These are phyloP conservation scores for Ceratobasidium sp. DNA, from an alignment of 1,284 basidiomycete species.

Conservation along the genomic window DNA sequence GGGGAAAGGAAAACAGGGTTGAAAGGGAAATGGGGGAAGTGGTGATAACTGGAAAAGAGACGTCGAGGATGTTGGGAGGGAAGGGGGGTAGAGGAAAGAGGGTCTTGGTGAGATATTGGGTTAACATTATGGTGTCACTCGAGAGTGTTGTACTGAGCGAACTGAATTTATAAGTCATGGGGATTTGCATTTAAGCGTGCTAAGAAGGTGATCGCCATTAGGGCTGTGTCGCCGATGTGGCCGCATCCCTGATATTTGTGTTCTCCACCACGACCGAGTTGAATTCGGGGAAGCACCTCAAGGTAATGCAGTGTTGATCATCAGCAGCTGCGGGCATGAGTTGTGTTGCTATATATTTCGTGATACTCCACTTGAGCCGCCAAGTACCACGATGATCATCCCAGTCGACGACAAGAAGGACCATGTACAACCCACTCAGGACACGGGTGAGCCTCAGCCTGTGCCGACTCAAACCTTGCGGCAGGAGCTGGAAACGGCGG, in stretches of 20 bases:
- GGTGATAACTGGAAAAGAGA: too few relatives aligned
- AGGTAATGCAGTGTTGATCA: constrained; percentile 15
- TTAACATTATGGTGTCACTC: too few relatives aligned
- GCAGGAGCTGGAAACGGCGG: neutral
- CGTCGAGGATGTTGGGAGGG: too few relatives aligned
- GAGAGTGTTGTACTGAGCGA: neutral
- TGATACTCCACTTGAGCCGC: too few relatives aligned
- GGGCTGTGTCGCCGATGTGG: too few relatives aligned
- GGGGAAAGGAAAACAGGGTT: constrained; percentile 46
- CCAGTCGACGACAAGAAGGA: constrained; percentile 7
- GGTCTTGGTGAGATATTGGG: neutral
- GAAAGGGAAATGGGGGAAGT: constrained; percentile 41
- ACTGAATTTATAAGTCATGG: too few relatives aligned
- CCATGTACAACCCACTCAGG: neutral
- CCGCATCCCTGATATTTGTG: neutral
- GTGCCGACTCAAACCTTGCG: neutral
- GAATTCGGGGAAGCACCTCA: neutral
- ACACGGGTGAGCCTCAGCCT: neutral
- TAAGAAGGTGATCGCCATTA: too few relatives aligned
- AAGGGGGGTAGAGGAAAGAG: constrained; percentile 40
- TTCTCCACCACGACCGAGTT: neutral
- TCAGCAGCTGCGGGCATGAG: too few relatives aligned
- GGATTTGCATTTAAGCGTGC: neutral
- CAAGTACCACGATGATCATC: constrained; percentile 27
- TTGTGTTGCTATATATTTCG: too few relatives aligned